Evolutionary conservation across 2,329 filamentous ascomycete genomes (phyloP).

Genomic region (Ophiostoma himal-ulmi): DNA sequence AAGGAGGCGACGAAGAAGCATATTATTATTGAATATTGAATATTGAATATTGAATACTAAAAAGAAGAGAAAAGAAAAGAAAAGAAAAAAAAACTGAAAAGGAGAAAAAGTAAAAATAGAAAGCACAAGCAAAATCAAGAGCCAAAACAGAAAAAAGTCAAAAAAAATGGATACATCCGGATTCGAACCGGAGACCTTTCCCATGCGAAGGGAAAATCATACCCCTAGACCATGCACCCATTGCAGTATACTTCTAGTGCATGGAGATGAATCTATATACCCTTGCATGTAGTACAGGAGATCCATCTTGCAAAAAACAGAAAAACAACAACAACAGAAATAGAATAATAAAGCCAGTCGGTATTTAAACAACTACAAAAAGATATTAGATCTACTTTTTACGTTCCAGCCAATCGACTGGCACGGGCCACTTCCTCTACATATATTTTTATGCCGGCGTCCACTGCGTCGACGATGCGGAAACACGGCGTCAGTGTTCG

Average conservation of each 20-base stretch:
- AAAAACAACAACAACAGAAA: background rate
- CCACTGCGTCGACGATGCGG: constrained; percentile 18
- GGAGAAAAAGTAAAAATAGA: background rate
- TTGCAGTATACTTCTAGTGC: background rate
- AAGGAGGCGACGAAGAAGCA: background rate
- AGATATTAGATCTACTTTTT: too few species aligned
- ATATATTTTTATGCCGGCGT: constrained; percentile 15
- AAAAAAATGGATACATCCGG: constrained; percentile 15
- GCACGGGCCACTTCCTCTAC: constrained; percentile 2
- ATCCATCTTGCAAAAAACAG: background rate
- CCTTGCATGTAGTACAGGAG: background rate
- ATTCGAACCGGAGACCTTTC: constrained; percentile 16
- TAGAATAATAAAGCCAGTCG: too few species aligned
- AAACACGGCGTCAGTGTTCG: constrained; percentile 21
- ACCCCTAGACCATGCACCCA: constrained; percentile 16
- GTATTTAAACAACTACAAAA: too few species aligned
- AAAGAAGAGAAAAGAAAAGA: too few species aligned
- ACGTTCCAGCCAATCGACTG: too few species aligned
- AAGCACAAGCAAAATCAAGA: background rate
- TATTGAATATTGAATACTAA: too few species aligned
- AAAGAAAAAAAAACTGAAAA: background rate
- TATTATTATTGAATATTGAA: too few species aligned
- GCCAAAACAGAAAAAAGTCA: background rate
- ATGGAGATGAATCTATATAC: background rate
- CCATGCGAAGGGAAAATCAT: constrained; percentile 16